Percentiles rank a stretch among this genome's conserved stretches.
These are phyloP conservation scores for Eurotiales sp. DNA, from an alignment of 2,329 filamentous ascomycete genomes.

Conservation along the genomic window DNA sequence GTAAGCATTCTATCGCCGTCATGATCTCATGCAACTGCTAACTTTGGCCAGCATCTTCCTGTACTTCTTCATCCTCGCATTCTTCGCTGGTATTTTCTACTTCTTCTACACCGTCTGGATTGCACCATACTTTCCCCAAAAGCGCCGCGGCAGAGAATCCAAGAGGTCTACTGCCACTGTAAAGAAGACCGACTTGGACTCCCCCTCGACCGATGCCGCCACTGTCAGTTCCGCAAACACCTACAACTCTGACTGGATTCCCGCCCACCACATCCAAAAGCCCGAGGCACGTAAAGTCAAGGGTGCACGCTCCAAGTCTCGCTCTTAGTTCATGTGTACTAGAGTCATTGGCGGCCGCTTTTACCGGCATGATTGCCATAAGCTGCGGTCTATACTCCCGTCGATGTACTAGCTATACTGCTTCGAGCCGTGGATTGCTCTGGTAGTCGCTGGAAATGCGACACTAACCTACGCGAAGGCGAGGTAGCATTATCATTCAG, in stretches of 20 bases:
- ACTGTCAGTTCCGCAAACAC: slow-evolving; percentile 65
- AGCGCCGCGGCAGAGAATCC: slow-evolving; percentile 61
- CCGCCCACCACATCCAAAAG: slow-evolving; percentile 80
- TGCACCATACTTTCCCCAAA: slow-evolving; percentile 89
- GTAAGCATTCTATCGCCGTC: slow-evolving; percentile 52
- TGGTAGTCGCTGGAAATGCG: slow-evolving; percentile 8
- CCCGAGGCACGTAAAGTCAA: slow-evolving; percentile 66
- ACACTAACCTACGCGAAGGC: background rate
- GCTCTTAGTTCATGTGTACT: slow-evolving; percentile 22
- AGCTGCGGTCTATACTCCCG: background rate
- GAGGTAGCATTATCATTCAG: background rate
- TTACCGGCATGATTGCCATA: background rate
- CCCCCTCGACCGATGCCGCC: slow-evolving; percentile 47
- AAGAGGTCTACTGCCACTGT: slow-evolving; percentile 58
- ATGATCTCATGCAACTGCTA: background rate
- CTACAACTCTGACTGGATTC: slow-evolving; percentile 94
- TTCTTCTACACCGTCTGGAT: slow-evolving; percentile 99
- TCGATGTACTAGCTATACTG: background rate
- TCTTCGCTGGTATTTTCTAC: slow-evolving; percentile 78
- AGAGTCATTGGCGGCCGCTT: background rate
- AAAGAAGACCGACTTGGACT: slow-evolving; percentile 59
- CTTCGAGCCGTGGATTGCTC: background rate
- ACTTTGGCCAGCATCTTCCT: slow-evolving; percentile 75
- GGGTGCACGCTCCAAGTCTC: slow-evolving; percentile 40
- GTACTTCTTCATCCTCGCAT: slow-evolving; percentile 80